These are phyloP conservation scores for Blakeslea trispora DNA, from an alignment of 371 early-diverging fungal genomes.

Conservation along the genomic window DNA sequence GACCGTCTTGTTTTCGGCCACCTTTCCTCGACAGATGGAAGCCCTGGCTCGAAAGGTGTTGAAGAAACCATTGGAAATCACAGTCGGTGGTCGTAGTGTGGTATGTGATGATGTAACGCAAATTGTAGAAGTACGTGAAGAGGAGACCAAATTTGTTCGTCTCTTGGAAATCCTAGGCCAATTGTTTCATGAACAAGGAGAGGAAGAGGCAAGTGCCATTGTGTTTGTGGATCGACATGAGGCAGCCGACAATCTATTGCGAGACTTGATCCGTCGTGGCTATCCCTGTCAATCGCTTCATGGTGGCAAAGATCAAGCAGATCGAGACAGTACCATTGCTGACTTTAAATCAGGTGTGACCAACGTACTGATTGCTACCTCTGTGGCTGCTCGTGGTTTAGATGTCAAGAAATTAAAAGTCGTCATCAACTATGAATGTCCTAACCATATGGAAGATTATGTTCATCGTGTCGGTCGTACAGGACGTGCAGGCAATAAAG, in stretches of 20 bases:
- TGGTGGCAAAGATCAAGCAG: constrained; percentile 97
- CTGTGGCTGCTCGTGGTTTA: constrained; percentile 99
- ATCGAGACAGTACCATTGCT: constrained; percentile 90
- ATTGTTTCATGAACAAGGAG: constrained; percentile 63
- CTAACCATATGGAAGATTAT: constrained; percentile 98
- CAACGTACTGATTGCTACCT: constrained; percentile 95
- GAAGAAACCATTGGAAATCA: constrained; percentile 88
- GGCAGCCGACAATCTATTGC: constrained; percentile 87
- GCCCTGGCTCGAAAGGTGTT: constrained; percentile 94
- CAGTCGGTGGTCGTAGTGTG: constrained; percentile 91
- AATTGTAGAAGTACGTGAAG: constrained; percentile 88
- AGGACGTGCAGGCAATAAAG: constrained; percentile 97
- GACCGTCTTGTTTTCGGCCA: constrained; percentile 94
- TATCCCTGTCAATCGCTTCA: constrained; percentile 94
- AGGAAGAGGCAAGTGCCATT: constrained; percentile 67
- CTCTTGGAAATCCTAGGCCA: constrained; percentile 88
- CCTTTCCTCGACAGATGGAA: constrained; percentile 97
- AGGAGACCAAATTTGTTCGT: constrained; percentile 83
- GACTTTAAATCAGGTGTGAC: constrained; percentile 92
- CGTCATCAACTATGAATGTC: constrained; percentile 98
- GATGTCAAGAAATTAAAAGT: constrained; percentile 97
- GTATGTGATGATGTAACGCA: constrained; percentile 90
- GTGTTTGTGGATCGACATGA: constrained; percentile 97
- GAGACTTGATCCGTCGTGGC: constrained; percentile 83
- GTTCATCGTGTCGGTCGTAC: constrained; percentile 99